A percentile compares a stretch with the other conserved stretches of the same genome.
These are phyloP conservation scores for Odontarrhena argentea DNA, from an alignment of 345 rosid species.

Conservation along the genomic window DNA sequence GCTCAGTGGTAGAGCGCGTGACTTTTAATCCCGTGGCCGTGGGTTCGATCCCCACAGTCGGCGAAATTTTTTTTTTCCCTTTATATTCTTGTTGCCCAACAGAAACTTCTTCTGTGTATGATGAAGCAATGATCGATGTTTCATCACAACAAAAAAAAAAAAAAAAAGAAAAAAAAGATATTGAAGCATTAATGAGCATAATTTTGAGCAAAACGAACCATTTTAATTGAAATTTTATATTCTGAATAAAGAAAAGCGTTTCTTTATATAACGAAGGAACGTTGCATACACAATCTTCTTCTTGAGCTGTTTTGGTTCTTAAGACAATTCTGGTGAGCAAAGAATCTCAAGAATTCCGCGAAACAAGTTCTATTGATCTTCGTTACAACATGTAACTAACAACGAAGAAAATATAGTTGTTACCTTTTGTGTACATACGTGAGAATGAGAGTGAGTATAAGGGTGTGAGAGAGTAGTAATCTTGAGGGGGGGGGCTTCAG, in stretches of 20 bases:
- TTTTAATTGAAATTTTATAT: too few relatives aligned
- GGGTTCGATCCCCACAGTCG: constrained; percentile 11
- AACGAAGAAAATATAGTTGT: neutral
- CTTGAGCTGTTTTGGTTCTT: neutral
- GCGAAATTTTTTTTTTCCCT: neutral
- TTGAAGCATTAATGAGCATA: too few relatives aligned
- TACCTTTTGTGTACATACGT: constrained; percentile 19
- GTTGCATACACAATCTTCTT: neutral
- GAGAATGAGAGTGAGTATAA: neutral
- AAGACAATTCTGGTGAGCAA: neutral
- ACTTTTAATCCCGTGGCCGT: constrained; percentile 5
- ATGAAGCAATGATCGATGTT: too few relatives aligned
- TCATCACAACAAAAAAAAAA: too few relatives aligned
- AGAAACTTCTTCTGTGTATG: too few relatives aligned
- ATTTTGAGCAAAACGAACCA: too few relatives aligned
- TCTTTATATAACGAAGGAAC: too few relatives aligned
- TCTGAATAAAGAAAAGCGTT: too few relatives aligned
- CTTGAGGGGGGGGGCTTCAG: neutral
- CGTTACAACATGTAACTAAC: constrained; percentile 10
- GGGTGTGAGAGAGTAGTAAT: neutral
- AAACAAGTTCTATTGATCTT: constrained; percentile 9
- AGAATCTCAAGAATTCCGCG: neutral
- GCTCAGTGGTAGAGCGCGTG: constrained; percentile 14
- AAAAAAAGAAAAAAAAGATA: too few relatives aligned
- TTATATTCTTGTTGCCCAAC: neutral